These are phyloP conservation scores for Ochromonas danica DNA, from an alignment of 108 stramenopile genomes.

Conservation along the genomic window DNA sequence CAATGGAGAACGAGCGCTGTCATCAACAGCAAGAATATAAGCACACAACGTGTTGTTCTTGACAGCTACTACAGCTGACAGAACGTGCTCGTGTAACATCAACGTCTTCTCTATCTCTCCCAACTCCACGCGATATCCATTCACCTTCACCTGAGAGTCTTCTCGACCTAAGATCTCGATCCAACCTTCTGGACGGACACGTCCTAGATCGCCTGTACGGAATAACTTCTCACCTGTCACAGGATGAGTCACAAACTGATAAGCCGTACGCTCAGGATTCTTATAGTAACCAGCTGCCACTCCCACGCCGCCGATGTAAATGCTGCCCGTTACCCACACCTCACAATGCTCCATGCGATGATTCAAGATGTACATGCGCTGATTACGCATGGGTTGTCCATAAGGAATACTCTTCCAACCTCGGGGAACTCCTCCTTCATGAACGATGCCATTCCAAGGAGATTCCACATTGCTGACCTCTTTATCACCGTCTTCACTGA, in stretches of 20 bases:
- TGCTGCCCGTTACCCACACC: not conserved
- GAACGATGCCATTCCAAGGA: too few relatives aligned
- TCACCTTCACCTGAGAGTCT: constrained; percentile 44
- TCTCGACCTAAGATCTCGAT: constrained; percentile 46
- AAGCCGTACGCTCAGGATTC: not conserved
- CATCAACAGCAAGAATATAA: constrained; percentile 35
- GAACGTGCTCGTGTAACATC: not conserved
- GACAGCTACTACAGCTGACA: constrained; percentile 25
- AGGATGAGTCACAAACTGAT: constrained; percentile 25
- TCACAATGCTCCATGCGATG: constrained; percentile 33
- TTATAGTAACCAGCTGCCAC: constrained; percentile 23
- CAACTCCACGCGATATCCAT: constrained; percentile 46
- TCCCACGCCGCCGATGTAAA: constrained; percentile 28
- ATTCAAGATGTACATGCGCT: constrained; percentile 19
- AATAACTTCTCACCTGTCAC: constrained; percentile 32
- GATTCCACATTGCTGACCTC: too few relatives aligned
- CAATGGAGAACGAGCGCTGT: not conserved
- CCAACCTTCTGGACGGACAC: constrained; percentile 25
- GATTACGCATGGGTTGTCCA: constrained; percentile 25
- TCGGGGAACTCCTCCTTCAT: not conserved
- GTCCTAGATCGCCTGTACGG: constrained; percentile 44
- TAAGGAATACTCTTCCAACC: constrained; percentile 26
- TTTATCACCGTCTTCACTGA: too few relatives aligned
- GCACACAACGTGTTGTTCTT: constrained; percentile 33
- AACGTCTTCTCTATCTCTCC: constrained; percentile 43